These are phyloP conservation scores for Cytospora mali DNA, from an alignment of 2,329 filamentous ascomycete species.

Conservation along the genomic window DNA sequence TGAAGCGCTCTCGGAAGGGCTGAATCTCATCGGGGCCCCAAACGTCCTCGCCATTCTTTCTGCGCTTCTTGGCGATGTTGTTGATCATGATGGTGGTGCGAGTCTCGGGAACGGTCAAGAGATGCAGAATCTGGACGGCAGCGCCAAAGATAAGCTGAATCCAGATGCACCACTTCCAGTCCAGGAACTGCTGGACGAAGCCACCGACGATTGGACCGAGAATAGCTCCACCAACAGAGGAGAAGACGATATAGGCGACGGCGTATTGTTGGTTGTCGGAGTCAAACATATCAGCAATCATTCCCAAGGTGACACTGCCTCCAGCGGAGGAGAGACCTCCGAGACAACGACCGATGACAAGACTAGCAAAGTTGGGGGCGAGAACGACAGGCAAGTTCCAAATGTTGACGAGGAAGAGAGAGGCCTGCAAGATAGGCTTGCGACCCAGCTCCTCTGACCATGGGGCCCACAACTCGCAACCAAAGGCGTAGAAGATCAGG, in stretches of 20 bases:
- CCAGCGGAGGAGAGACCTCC: slow-evolving; percentile 73
- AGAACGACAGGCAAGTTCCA: slow-evolving; percentile 74
- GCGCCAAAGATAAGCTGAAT: slow-evolving; percentile 80
- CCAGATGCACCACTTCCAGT: slow-evolving; percentile 75
- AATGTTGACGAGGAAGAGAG: slow-evolving; percentile 75
- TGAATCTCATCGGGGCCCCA: slow-evolving; percentile 75
- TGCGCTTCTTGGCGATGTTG: slow-evolving; percentile 73
- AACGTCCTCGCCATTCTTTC: slow-evolving; percentile 64
- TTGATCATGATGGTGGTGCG: slow-evolving; percentile 78
- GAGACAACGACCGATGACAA: slow-evolving; percentile 71
- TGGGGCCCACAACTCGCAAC: slow-evolving; percentile 85
- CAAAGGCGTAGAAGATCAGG: slow-evolving; percentile 78
- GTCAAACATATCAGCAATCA: slow-evolving; percentile 77
- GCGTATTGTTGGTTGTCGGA: slow-evolving; percentile 73
- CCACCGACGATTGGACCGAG: slow-evolving; percentile 79
- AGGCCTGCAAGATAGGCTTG: slow-evolving; percentile 73
- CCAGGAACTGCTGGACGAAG: slow-evolving; percentile 67
- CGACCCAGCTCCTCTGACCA: slow-evolving; percentile 85
- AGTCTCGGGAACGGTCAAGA: slow-evolving; percentile 75
- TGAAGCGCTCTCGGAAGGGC: slow-evolving; percentile 61
- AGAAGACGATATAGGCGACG: slow-evolving; percentile 76
- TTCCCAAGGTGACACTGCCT: slow-evolving; percentile 72
- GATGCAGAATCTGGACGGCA: slow-evolving; percentile 67
- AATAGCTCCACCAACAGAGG: slow-evolving; percentile 76
- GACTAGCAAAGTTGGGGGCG: slow-evolving; percentile 70